Evolutionary conservation across 164 flowering plant genomes (phyloP).

Genomic region (Stephania japonica): DNA sequence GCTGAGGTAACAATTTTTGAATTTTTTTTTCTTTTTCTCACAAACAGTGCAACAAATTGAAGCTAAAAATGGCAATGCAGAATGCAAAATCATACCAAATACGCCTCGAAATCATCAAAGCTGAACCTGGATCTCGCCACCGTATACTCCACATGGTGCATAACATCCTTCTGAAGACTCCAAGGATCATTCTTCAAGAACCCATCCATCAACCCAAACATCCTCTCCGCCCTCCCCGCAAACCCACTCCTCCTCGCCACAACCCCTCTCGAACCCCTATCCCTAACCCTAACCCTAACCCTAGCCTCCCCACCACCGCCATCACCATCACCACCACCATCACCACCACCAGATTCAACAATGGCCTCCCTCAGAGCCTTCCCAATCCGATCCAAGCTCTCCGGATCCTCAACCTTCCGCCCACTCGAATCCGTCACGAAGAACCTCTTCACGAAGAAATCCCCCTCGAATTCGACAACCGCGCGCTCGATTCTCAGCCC

Average conservation of each 20-base stretch:
- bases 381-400: slow-evolving; percentile 32
- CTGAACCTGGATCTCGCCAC: slow-evolving; percentile 49
- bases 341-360: slow-evolving; percentile 5
- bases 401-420: slow-evolving; percentile 30
- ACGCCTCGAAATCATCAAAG: slow-evolving; percentile 67
- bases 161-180: slow-evolving; percentile 48
- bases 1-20: too few relatives aligned
- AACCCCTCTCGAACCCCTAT: slow-evolving; percentile 22
- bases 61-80: background rate
- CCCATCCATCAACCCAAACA: slow-evolving; percentile 52
- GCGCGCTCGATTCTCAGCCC: slow-evolving; percentile 41
- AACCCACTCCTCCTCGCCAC: slow-evolving; percentile 35
- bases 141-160: slow-evolving; percentile 54
- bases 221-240: slow-evolving; percentile 34
- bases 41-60: too few relatives aligned
- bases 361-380: slow-evolving; percentile 45
- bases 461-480: slow-evolving; percentile 37
- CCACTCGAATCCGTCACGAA: slow-evolving; percentile 44
- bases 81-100: slow-evolving; percentile 40
- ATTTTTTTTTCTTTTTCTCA: too few relatives aligned
- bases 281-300: slow-evolving; percentile 4
- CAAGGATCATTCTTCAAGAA: slow-evolving; percentile 43
- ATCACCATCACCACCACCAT: slow-evolving; percentile 14
- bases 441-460: slow-evolving; percentile 37
- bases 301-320: slow-evolving; percentile 6